Percentiles rank a stretch among this genome's conserved stretches.
Evolutionary conservation across 2,329 filamentous ascomycete genomes (phyloP).

Genomic region (Ophiosphaerella korrae): DNA sequence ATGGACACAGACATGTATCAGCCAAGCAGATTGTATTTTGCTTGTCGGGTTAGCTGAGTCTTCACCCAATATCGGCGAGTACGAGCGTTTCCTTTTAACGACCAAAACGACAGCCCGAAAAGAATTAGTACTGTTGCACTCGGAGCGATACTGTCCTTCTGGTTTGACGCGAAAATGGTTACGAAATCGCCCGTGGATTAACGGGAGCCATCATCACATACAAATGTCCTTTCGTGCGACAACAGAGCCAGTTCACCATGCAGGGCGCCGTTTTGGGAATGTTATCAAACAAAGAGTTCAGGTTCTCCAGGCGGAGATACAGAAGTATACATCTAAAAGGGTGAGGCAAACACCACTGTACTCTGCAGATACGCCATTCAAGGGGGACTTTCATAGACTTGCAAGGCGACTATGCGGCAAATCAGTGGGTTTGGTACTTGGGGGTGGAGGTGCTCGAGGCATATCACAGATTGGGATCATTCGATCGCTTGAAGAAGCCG

Average conservation of each 20-base stretch:
- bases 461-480: slow-evolving; percentile 95
- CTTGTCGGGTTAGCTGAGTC: slow-evolving; percentile 89
- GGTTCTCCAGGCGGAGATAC: slow-evolving; percentile 93
- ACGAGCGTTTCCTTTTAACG: slow-evolving; percentile 92
- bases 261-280: slow-evolving; percentile 78
- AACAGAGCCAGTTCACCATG: slow-evolving; percentile 75
- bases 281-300: slow-evolving; percentile 92
- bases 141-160: slow-evolving; percentile 83
- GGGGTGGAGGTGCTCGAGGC: slow-evolving; percentile 89
- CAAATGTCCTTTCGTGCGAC: slow-evolving; percentile 89
- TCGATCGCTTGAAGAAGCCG: slow-evolving; percentile 90
- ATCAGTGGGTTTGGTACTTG: slow-evolving; percentile 90
- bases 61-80: slow-evolving; percentile 90
- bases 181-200: slow-evolving; percentile 91
- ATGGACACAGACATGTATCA: slow-evolving; percentile 98
- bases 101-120: slow-evolving; percentile 98
- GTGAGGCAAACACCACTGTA: slow-evolving; percentile 89
- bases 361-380: slow-evolving; percentile 88
- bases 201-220: slow-evolving; percentile 95
- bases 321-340: slow-evolving; percentile 95
- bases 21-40: slow-evolving; percentile 94
- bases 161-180: slow-evolving; percentile 90
- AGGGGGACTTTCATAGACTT: slow-evolving; percentile 94
- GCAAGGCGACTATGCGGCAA: slow-evolving; percentile 90
- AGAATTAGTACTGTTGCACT: slow-evolving; percentile 85